Evolutionary conservation across 208 protist species (phyloP).

Genomic region (Trypanosoma platydactyli): DNA sequence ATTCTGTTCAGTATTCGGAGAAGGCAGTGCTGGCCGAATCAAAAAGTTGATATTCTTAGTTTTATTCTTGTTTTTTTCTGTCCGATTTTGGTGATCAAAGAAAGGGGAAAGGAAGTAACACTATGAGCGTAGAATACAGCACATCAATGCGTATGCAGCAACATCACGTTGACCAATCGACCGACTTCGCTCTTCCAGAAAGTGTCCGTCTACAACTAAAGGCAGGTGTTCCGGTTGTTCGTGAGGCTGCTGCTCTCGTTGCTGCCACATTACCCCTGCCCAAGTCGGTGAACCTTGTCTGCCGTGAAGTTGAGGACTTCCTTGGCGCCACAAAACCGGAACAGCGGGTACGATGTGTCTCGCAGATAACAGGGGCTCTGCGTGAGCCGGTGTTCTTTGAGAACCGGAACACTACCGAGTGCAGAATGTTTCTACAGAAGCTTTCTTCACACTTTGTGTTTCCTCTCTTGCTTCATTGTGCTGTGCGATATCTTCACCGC

Average conservation of each 20-base stretch:
- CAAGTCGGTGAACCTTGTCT: conserved; percentile 35
- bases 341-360: conserved; percentile 65
- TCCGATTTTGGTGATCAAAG: neutral
- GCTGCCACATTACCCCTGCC: neutral
- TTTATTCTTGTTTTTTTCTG: conserved; percentile 8
- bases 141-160: conserved; percentile 27
- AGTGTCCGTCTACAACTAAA: conserved; percentile 1
- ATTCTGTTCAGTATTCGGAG: too few relatives aligned
- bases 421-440: conserved; percentile 29
- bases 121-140: conserved; percentile 19
- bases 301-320: conserved; percentile 47
- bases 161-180: conserved; percentile 2
- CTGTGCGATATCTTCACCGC: conserved; percentile 82
- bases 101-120: neutral
- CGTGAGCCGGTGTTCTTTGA: conserved; percentile 38
- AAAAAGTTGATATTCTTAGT: too few relatives aligned
- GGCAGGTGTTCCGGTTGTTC: conserved; percentile 12
- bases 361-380: conserved; percentile 55
- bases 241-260: conserved; percentile 10
- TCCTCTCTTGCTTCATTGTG: conserved; percentile 73
- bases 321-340: conserved; percentile 55
- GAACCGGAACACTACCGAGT: conserved; percentile 23
- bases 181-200: conserved; percentile 6
- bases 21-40: too few relatives aligned
- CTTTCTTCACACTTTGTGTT: conserved; percentile 60